Evolutionary conservation across 2,329 filamentous ascomycete species (phyloP).

Genomic region (Clonostachys solani): DNA sequence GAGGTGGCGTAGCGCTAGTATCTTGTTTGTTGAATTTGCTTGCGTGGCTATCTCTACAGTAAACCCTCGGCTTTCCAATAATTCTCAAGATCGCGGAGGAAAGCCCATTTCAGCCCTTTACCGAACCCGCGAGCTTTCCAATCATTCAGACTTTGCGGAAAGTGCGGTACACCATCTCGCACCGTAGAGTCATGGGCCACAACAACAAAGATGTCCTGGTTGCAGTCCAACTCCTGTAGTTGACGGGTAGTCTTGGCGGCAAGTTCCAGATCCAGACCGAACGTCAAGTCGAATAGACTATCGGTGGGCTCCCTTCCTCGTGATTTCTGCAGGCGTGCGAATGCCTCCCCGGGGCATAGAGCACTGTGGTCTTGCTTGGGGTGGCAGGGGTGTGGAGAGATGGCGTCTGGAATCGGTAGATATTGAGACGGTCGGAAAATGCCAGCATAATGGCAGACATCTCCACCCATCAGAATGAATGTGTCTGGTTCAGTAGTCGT

Average conservation of each 20-base stretch:
- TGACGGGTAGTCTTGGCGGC: neutral
- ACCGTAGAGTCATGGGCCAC: conserved; percentile 16
- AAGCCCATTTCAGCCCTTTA: conserved; percentile 9
- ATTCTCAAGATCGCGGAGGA: conserved; percentile 12
- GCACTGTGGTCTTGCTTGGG: neutral
- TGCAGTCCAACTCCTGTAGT: conserved; percentile 11
- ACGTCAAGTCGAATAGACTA: neutral
- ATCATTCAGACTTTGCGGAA: conserved; percentile 12
- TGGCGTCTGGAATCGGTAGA: conserved; percentile 21
- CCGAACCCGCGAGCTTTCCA: conserved; percentile 14
- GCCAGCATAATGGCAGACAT: conserved; percentile 34
- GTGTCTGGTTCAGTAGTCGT: conserved; percentile 22
- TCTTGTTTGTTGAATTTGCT: no score
- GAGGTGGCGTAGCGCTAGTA: no score
- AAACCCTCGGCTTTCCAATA: no score
- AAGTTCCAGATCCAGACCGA: neutral
- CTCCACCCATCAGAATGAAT: conserved; percentile 35
- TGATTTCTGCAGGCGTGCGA: neutral
- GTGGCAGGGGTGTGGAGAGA: conserved; percentile 7
- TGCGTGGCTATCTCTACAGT: no score
- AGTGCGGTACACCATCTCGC: conserved; percentile 9
- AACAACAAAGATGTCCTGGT: conserved; percentile 13
- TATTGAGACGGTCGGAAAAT: conserved; percentile 26
- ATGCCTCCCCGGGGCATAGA: neutral
- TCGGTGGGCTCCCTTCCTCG: neutral